Evolutionary conservation across 2,329 filamentous ascomycete genomes (phyloP).

Genomic region (Claviceps sp.): DNA sequence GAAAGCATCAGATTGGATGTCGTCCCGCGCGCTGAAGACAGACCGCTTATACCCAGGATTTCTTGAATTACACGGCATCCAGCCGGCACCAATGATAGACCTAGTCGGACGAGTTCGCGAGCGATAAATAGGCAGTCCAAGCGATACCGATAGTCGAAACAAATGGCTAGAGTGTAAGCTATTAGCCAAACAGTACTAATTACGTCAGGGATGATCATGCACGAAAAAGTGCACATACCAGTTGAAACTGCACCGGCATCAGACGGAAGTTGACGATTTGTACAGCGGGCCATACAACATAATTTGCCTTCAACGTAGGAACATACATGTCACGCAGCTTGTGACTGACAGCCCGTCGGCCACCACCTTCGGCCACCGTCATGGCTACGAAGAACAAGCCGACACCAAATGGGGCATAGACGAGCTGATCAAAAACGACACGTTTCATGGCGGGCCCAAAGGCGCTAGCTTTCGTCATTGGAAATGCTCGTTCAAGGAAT

Average conservation of each 20-base stretch:
- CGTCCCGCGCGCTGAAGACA: neutral
- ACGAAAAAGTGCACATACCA: conserved; percentile 46
- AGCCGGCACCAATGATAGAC: neutral
- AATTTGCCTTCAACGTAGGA: conserved; percentile 91
- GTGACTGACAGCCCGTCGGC: conserved; percentile 59
- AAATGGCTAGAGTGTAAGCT: conserved; percentile 54
- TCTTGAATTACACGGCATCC: neutral
- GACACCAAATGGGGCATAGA: conserved; percentile 84
- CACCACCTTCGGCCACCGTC: conserved; percentile 89
- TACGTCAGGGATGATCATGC: conserved; percentile 10
- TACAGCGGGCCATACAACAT: conserved; percentile 84
- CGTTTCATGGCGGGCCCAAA: conserved; percentile 74
- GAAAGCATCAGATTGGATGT: neutral
- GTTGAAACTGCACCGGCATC: conserved; percentile 90
- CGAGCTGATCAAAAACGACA: conserved; percentile 80
- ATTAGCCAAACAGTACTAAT: neutral
- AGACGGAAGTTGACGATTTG: conserved; percentile 94
- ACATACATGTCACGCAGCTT: conserved; percentile 93
- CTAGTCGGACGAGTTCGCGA: conserved; percentile 78
- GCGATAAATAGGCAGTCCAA: conserved; percentile 92
- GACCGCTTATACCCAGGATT: neutral
- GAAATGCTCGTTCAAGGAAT: conserved; percentile 70
- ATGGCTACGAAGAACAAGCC: conserved; percentile 89
- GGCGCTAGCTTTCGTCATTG: conserved; percentile 63
- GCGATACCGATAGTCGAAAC: conserved; percentile 92